A percentile compares a stretch with the other conserved stretches of the same genome.
Conservation (phyloP, 345 rosid genomes). For the Gossypioides kirkii region DNA sequence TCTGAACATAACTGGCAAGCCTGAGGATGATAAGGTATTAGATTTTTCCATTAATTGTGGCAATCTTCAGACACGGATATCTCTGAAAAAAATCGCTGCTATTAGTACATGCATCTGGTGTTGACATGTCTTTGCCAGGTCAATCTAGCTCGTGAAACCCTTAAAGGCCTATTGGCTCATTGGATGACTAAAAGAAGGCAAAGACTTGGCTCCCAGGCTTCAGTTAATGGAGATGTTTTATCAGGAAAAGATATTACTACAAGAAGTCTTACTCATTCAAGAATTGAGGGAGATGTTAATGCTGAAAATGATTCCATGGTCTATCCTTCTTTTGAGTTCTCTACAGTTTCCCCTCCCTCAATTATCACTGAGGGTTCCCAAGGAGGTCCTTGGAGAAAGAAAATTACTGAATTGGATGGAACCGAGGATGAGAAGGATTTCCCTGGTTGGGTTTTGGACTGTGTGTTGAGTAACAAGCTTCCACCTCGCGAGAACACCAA, state of each 20-base stretch:
- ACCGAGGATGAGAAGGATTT: constrained; percentile 94
- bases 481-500: constrained; percentile 93
- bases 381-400: constrained; percentile 99
- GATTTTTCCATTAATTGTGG: neutral
- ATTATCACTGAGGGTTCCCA: constrained; percentile 95
- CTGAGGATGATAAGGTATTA: constrained; percentile 95
- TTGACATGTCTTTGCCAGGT: constrained; percentile 42
- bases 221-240: constrained; percentile 64
- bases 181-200: constrained; percentile 87
- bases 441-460: constrained; percentile 95
- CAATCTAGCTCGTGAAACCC: constrained; percentile 93
- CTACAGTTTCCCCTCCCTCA: constrained; percentile 80
- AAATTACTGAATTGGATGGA: constrained; percentile 80
- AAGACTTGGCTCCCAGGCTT: constrained; percentile 60
- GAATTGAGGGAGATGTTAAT: constrained; percentile 60
- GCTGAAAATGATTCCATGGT: constrained; percentile 73
- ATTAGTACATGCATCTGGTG: neutral
- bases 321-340: constrained; percentile 89
- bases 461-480: constrained; percentile 77
- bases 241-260: constrained; percentile 58
- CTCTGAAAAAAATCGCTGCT: neutral
- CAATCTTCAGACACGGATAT: neutral
- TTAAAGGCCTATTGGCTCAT: constrained; percentile 92
- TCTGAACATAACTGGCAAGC: constrained; percentile 79
- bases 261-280: constrained; percentile 56